Percentiles rank a stretch among this genome's conserved stretches.
phyloP scores from a whole-genome alignment of 208 protist genomes.

The Trypanosoma lewisi region DNA sequence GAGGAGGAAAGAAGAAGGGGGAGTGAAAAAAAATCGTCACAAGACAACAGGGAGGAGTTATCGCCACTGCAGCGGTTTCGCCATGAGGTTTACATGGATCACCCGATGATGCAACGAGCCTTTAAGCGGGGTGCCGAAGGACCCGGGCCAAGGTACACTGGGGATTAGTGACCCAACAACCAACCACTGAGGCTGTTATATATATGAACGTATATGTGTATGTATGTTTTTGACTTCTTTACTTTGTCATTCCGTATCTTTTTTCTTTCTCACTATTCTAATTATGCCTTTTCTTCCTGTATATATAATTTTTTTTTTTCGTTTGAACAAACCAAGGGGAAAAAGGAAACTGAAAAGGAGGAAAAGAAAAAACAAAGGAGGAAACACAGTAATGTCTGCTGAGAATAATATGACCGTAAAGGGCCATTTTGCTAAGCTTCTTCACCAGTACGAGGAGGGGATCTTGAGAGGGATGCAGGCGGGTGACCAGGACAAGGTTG shows the following conservation, averaged over 20 bases:
- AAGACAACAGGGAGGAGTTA: constrained; percentile 12
- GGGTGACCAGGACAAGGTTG: constrained; percentile 16
- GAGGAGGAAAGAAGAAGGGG: constrained; percentile 7
- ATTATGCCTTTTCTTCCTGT: constrained; percentile 5
- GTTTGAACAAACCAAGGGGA: background rate
- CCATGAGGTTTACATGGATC: constrained; percentile 63
- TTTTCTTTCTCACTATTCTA: constrained; percentile 13
- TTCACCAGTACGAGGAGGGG: constrained; percentile 37
- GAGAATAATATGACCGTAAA: constrained; percentile 43
- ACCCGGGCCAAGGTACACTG: constrained; percentile 79
- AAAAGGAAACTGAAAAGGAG: background rate
- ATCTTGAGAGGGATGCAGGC: constrained; percentile 6
- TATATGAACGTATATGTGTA: background rate
- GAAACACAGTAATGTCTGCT: background rate
- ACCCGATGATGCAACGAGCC: constrained; percentile 63
- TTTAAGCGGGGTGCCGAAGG: constrained; percentile 29
- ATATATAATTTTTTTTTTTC: constrained; percentile 8
- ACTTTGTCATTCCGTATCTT: constrained; percentile 7
- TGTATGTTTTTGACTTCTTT: background rate
- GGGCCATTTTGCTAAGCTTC: constrained; percentile 55
- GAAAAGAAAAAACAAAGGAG: constrained; percentile 8
- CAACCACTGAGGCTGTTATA: background rate
- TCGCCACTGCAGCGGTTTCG: constrained; percentile 51
- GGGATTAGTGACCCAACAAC: constrained; percentile 24
- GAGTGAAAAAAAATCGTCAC: background rate